Evolutionary conservation across 371 early-diverging fungal genomes (phyloP).

Genomic region (Mortierella polycephala): DNA sequence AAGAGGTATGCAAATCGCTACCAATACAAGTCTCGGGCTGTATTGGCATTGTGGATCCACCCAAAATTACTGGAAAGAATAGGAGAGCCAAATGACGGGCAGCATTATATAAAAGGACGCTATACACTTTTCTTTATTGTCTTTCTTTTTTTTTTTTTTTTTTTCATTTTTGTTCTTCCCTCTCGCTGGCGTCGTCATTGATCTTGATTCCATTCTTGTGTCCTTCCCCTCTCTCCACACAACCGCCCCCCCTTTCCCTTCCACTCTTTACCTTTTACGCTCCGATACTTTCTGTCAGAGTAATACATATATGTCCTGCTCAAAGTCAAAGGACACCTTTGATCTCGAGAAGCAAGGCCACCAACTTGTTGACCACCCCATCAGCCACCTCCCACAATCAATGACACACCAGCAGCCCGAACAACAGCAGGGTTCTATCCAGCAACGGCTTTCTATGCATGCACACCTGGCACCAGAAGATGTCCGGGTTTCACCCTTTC

Average conservation of each 20-base stretch:
- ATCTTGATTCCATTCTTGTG: background rate
- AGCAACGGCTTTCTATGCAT: slow-evolving; percentile 33
- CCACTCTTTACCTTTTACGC: slow-evolving; percentile 3
- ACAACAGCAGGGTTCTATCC: slow-evolving; percentile 20
- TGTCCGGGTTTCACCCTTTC: slow-evolving; percentile 46
- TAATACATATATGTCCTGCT: slow-evolving; percentile 49
- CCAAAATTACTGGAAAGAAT: too few relatives aligned
- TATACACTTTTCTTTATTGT: too few relatives aligned
- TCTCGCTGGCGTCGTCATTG: background rate
- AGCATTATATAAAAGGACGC: too few relatives aligned
- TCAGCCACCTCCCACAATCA: slow-evolving; percentile 16
- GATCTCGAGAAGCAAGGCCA: slow-evolving; percentile 36
- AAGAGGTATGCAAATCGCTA: too few relatives aligned
- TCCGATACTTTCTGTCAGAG: slow-evolving; percentile 5
- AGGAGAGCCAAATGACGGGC: too few relatives aligned
- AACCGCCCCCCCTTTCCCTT: background rate
- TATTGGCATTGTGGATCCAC: too few relatives aligned
- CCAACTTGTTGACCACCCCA: slow-evolving; percentile 40
- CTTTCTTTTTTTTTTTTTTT: background rate
- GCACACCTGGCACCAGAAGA: slow-evolving; percentile 48
- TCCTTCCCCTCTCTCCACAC: background rate
- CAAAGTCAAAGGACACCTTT: slow-evolving; percentile 27
- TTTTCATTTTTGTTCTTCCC: background rate
- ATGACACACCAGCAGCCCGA: slow-evolving; percentile 19
- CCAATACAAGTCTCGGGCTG: too few relatives aligned